Percentiles rank a stretch among this genome's conserved stretches.
phyloP scores from a whole-genome alignment of 768 basidiomycete species.

The Lenzites betulinus region DNA sequence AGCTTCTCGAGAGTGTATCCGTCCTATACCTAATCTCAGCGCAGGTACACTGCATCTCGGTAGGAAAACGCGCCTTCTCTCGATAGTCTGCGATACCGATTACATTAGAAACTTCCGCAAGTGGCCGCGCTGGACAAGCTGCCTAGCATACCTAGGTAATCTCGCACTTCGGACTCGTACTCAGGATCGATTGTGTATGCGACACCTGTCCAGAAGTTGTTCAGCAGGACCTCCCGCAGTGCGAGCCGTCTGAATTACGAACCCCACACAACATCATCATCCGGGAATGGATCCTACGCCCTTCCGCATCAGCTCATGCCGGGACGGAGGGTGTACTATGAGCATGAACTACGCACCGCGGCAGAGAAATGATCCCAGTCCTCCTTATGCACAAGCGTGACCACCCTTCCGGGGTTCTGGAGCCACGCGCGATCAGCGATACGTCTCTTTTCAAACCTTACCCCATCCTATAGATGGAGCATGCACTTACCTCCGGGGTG shows the following conservation, averaged over 20 bases:
- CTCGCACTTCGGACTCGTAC: constrained; percentile 74
- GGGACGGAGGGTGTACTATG: too few relatives aligned
- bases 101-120: too few relatives aligned
- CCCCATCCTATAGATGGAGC: too few relatives aligned
- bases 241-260: too few relatives aligned
- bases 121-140: too few relatives aligned
- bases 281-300: constrained; percentile 62
- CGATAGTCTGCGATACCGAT: constrained; percentile 62
- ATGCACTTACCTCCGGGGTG: constrained; percentile 71
- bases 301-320: too few relatives aligned
- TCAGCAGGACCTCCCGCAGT: background rate
- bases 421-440: background rate
- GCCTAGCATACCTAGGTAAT: constrained; percentile 68
- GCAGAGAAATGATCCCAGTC: constrained; percentile 81
- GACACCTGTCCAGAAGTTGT: constrained; percentile 50
- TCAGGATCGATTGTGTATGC: constrained; percentile 86
- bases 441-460: too few relatives aligned
- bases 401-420: constrained; percentile 84
- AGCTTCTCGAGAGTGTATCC: constrained; percentile 86
- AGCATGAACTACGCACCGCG: constrained; percentile 47
- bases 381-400: constrained; percentile 84
- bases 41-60: background rate
- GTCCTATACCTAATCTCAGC: constrained; percentile 50
- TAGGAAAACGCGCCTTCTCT: constrained; percentile 61
- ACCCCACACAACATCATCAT: constrained; percentile 89